phyloP scores from a whole-genome alignment of 345 rosid species.

The Acer yangbiense region DNA sequence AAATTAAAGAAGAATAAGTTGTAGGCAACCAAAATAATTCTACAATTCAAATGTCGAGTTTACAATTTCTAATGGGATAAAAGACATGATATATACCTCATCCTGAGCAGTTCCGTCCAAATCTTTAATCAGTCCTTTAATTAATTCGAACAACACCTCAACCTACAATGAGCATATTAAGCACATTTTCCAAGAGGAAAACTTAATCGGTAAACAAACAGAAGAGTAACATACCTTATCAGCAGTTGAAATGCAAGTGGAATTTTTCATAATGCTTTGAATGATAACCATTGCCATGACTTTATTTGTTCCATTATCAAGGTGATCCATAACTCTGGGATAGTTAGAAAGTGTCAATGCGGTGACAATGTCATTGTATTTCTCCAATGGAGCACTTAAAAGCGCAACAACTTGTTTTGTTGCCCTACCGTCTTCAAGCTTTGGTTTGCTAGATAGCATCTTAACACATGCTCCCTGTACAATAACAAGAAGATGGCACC shows the following conservation, averaged over 20 bases:
- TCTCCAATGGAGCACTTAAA: constrained; percentile 90
- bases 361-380: constrained; percentile 80
- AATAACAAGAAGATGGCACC: not conserved
- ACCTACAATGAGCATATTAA: constrained; percentile 50
- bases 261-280: constrained; percentile 83
- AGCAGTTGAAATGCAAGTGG: constrained; percentile 67
- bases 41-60: constrained; percentile 9
- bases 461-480: constrained; percentile 79
- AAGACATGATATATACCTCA: constrained; percentile 49
- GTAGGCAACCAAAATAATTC: not conserved
- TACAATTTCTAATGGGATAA: not conserved
- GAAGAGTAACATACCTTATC: constrained; percentile 56
- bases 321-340: constrained; percentile 87
- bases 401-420: constrained; percentile 93
- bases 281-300: constrained; percentile 89
- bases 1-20: constrained; percentile 3
- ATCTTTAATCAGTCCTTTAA: constrained; percentile 90
- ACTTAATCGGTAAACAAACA: constrained; percentile 13
- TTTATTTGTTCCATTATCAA: constrained; percentile 82
- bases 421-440: constrained; percentile 72
- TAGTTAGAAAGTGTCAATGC: constrained; percentile 84
- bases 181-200: constrained; percentile 19
- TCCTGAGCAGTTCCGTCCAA: constrained; percentile 58
- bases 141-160: constrained; percentile 81
- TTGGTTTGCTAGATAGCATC: constrained; percentile 67